phyloP scores from a whole-genome alignment of 805 yeast genomes.

The Pichia phayaonensis region DNA sequence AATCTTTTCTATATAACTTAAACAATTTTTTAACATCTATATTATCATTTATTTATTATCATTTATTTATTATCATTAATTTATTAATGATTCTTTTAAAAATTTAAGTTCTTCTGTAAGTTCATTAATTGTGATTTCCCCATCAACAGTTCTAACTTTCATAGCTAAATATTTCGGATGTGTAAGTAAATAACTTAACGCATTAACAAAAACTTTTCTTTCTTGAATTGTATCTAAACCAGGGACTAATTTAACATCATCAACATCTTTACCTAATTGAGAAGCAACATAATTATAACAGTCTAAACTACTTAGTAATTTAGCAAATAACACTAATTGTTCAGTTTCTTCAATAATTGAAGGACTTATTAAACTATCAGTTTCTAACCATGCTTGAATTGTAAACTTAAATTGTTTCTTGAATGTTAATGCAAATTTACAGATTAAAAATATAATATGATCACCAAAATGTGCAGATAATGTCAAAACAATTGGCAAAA shows the following conservation, averaged over 20 bases:
- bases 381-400: slow-evolving; percentile 54
- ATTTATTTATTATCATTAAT: slow-evolving; percentile 10
- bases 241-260: slow-evolving; percentile 32
- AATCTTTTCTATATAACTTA: not conserved
- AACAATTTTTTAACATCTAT: not conserved
- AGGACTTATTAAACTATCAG: slow-evolving; percentile 41
- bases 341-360: slow-evolving; percentile 53
- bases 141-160: slow-evolving; percentile 52
- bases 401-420: slow-evolving; percentile 58
- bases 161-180: slow-evolving; percentile 82
- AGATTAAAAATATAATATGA: slow-evolving; percentile 54
- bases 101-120: slow-evolving; percentile 45
- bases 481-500: slow-evolving; percentile 58
- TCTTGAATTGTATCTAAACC: slow-evolving; percentile 57
- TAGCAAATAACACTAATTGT: slow-evolving; percentile 59
- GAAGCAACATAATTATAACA: slow-evolving; percentile 38
- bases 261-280: slow-evolving; percentile 13
- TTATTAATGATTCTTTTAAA: slow-evolving; percentile 37
- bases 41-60: slow-evolving; percentile 1
- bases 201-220: slow-evolving; percentile 49
- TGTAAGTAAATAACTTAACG: slow-evolving; percentile 64
- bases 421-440: slow-evolving; percentile 56
- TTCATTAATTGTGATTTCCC: slow-evolving; percentile 43
- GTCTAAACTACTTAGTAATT: slow-evolving; percentile 46
- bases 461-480: slow-evolving; percentile 58